Conservation (phyloP, 306 rosid species). For the Vigna radiata region DNA sequence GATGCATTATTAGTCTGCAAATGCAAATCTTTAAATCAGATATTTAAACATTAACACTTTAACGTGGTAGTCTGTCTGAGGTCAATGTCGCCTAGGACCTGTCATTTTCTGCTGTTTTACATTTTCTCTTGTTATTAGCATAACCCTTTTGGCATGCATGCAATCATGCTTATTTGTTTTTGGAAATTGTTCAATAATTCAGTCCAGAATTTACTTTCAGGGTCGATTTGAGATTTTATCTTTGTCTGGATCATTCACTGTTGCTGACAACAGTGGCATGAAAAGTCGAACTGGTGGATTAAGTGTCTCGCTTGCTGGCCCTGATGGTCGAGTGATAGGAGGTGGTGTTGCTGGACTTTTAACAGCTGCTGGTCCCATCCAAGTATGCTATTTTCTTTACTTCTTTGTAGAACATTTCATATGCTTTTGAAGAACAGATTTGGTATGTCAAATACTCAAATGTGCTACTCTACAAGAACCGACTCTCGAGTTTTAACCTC, state of each 20-base stretch:
- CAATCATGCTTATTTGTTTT: background rate
- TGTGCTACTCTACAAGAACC: background rate
- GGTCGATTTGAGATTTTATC: constrained; percentile 87
- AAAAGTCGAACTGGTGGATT: constrained; percentile 69
- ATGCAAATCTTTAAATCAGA: background rate
- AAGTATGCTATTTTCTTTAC: constrained; percentile 50
- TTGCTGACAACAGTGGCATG: constrained; percentile 47
- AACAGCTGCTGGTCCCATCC: constrained; percentile 82
- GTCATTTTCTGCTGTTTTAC: constrained; percentile 22
- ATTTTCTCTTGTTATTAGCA: constrained; percentile 17
- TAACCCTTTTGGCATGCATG: constrained; percentile 23
- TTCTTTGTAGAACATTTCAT: constrained; percentile 6
- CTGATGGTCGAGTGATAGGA: constrained; percentile 83
- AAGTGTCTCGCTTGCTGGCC: constrained; percentile 82
- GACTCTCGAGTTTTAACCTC: background rate
- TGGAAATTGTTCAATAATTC: constrained; percentile 29
- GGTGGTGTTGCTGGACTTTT: constrained; percentile 83
- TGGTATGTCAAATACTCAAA: background rate
- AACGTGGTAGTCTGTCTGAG: constrained; percentile 22
- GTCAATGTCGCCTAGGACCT: constrained; percentile 15
- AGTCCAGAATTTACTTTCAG: constrained; percentile 51
- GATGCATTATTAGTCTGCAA: constrained; percentile 15
- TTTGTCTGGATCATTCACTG: constrained; percentile 74
- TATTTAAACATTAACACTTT: constrained; percentile 1
- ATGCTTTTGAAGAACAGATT: background rate